phyloP scores from a whole-genome alignment of 164 flowering plant genomes.

The Liriodendron chinense region DNA sequence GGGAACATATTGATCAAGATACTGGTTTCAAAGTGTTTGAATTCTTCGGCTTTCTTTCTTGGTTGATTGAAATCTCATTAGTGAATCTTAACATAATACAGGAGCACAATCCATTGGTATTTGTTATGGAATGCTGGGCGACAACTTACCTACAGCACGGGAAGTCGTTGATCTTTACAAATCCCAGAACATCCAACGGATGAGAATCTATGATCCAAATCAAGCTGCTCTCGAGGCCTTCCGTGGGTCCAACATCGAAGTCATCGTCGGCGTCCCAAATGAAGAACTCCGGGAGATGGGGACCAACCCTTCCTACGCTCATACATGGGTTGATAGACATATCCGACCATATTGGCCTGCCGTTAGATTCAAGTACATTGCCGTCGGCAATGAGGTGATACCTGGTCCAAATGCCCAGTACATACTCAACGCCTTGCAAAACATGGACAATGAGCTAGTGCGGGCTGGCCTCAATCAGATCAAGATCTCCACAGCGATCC shows the following conservation, averaged over 20 bases:
- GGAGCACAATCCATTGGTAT: slow-evolving; percentile 16
- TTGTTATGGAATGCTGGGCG: slow-evolving; percentile 21
- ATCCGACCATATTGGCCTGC: slow-evolving; percentile 2
- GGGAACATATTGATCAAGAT: no score
- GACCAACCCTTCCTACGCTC: slow-evolving; percentile 8
- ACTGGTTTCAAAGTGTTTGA: neutral
- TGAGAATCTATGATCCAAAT: slow-evolving; percentile 17
- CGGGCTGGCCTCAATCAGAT: slow-evolving; percentile 6
- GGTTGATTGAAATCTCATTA: neutral
- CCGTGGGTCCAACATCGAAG: slow-evolving; percentile 6
- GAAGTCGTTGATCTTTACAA: slow-evolving; percentile 19
- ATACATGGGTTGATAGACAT: slow-evolving; percentile 14
- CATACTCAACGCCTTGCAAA: slow-evolving; percentile 15
- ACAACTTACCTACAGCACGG: slow-evolving; percentile 14
- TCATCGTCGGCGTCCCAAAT: slow-evolving; percentile 11
- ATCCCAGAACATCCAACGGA: neutral
- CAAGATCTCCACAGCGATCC: slow-evolving; percentile 18
- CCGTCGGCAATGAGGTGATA: slow-evolving; percentile 23
- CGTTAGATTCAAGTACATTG: slow-evolving; percentile 11
- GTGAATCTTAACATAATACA: neutral
- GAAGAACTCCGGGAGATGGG: slow-evolving; percentile 7
- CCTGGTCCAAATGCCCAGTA: slow-evolving; percentile 6
- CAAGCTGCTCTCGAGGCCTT: slow-evolving; percentile 7
- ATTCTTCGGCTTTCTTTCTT: neutral
- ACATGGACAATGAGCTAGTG: slow-evolving; percentile 8